These are phyloP conservation scores for Solanum habrochaites DNA, from an alignment of 257 asterid genomes.

Conservation along the genomic window DNA sequence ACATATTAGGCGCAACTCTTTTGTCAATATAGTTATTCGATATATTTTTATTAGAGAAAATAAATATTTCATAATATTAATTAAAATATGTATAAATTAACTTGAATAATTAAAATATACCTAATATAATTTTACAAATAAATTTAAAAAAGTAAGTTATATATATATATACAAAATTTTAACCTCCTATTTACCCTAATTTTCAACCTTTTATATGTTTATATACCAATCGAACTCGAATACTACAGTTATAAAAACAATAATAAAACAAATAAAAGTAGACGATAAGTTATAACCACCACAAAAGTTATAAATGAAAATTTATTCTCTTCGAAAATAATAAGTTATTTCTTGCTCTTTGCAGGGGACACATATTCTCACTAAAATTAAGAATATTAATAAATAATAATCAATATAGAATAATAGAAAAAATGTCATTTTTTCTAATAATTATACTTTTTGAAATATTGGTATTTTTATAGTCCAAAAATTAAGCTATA, in stretches of 20 bases:
- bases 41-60: neutral
- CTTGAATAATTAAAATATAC: neutral
- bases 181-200: neutral
- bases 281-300: neutral
- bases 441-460: neutral
- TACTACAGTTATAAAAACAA: neutral
- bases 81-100: neutral
- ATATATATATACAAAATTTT: neutral
- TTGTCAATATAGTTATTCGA: neutral
- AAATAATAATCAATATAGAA: neutral
- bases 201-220: neutral
- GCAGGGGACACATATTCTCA: neutral
- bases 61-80: neutral
- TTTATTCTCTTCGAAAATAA: neutral
- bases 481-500: no score
- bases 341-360: neutral
- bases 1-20: neutral
- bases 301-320: neutral
- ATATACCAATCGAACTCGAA: neutral
- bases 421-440: neutral
- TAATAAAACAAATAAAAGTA: neutral
- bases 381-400: neutral
- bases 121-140: neutral
- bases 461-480: accelerated
- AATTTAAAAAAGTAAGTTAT: neutral